A percentile compares a stretch with the other conserved stretches of the same genome.
phyloP scores from a whole-genome alignment of 139 green algal species.

The Coelastrella sp. region DNA sequence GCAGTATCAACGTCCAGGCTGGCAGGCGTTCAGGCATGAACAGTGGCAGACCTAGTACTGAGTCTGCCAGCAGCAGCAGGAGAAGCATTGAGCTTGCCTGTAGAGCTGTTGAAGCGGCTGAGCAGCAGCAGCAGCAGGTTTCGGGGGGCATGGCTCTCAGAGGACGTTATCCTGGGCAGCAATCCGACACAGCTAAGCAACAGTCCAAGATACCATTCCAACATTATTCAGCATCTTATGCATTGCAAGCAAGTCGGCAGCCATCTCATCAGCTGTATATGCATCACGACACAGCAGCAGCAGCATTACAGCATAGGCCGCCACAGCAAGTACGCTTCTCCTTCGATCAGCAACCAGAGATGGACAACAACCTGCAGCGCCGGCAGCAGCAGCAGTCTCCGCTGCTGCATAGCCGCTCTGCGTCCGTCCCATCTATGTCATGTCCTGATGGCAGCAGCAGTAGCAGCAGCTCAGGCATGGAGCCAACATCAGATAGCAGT shows the following conservation, averaged over 20 bases:
- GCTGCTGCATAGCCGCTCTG: too few relatives aligned
- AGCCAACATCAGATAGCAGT: slow-evolving; percentile 8
- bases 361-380: background rate
- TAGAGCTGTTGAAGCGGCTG: background rate
- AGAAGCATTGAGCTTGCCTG: background rate
- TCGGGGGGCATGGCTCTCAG: too few relatives aligned
- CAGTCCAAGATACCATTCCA: too few relatives aligned
- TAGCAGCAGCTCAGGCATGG: background rate
- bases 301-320: background rate
- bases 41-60: background rate
- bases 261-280: slow-evolving; percentile 3
- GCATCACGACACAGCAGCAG: slow-evolving; percentile 11
- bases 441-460: background rate
- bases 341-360: background rate
- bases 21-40: background rate
- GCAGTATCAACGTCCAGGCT: background rate
- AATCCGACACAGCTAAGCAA: background rate
- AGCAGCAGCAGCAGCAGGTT: slow-evolving; percentile 1
- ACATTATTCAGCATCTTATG: too few relatives aligned
- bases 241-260: too few relatives aligned
- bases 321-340: background rate
- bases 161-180: too few relatives aligned
- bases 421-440: background rate
- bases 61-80: background rate
- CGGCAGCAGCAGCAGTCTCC: slow-evolving; percentile 5